phyloP scores from a whole-genome alignment of 108 stramenopile genomes.

The Nannochloropsis gaditana region DNA sequence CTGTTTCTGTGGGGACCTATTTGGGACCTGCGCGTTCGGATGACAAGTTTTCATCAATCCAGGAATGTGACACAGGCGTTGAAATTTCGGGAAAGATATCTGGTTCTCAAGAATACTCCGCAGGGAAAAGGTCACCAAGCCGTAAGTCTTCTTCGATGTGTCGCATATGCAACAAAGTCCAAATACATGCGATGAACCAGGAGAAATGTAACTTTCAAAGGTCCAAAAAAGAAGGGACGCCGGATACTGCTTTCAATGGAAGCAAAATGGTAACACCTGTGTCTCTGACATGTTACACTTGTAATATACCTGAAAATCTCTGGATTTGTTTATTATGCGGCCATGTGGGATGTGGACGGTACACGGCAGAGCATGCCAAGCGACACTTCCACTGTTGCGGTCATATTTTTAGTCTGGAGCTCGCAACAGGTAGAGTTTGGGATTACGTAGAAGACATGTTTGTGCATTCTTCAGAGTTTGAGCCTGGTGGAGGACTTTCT shows the following conservation, averaged over 20 bases:
- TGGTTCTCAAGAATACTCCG: too few species aligned
- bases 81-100: too few species aligned
- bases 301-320: conserved; percentile 20
- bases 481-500: neutral
- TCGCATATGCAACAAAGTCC: neutral
- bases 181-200: neutral
- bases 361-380: conserved; percentile 22
- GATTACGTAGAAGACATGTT: conserved; percentile 24
- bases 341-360: conserved; percentile 29
- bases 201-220: neutral
- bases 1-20: neutral
- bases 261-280: too few species aligned
- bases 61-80: too few species aligned
- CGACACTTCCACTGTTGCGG: neutral
- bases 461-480: neutral
- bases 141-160: too few species aligned
- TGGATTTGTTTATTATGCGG: conserved; percentile 28
- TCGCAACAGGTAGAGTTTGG: conserved; percentile 30
- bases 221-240: neutral
- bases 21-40: too few species aligned
- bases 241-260: too few species aligned
- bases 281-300: conserved; percentile 6
- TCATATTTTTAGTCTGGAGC: conserved; percentile 21
- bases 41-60: too few species aligned
- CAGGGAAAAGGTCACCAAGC: too few species aligned